phyloP scores from a whole-genome alignment of 306 rosid species.

The Cucurbita pepo region DNA sequence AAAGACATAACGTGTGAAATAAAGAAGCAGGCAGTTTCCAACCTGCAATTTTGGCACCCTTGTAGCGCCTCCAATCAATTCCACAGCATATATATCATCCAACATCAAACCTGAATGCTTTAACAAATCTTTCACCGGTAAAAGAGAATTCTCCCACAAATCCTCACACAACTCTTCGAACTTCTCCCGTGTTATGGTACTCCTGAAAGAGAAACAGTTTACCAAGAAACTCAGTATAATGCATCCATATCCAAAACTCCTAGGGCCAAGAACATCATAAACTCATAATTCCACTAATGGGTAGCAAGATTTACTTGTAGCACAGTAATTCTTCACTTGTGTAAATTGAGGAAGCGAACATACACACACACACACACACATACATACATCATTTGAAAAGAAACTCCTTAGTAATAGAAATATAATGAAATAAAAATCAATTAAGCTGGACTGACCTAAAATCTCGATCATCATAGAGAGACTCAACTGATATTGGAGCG shows the following conservation, averaged over 20 bases:
- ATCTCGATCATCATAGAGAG: constrained; percentile 68
- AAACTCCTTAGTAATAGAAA: background rate
- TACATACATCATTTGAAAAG: background rate
- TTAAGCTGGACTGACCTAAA: constrained; percentile 42
- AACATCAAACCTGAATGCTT: constrained; percentile 48
- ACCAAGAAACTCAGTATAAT: background rate
- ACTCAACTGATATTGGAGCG: constrained; percentile 96
- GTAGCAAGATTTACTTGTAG: background rate
- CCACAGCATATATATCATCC: constrained; percentile 77
- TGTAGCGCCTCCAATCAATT: constrained; percentile 92
- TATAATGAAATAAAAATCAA: background rate
- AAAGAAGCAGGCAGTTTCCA: constrained; percentile 14
- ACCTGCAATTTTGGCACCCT: constrained; percentile 98
- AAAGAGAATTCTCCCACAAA: constrained; percentile 78
- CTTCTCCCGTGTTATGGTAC: constrained; percentile 82
- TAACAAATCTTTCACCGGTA: constrained; percentile 64
- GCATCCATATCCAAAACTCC: background rate
- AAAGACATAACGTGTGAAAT: constrained; percentile 5
- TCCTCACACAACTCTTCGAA: constrained; percentile 89
- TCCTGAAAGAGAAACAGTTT: constrained; percentile 30
- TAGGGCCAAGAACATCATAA: background rate
- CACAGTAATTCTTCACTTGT: background rate
- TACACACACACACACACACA: too few species aligned
- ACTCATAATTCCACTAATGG: background rate
- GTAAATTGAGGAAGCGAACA: background rate